Evolutionary conservation across 345 rosid species (phyloP).

Genomic region (Theobroma cacao): DNA sequence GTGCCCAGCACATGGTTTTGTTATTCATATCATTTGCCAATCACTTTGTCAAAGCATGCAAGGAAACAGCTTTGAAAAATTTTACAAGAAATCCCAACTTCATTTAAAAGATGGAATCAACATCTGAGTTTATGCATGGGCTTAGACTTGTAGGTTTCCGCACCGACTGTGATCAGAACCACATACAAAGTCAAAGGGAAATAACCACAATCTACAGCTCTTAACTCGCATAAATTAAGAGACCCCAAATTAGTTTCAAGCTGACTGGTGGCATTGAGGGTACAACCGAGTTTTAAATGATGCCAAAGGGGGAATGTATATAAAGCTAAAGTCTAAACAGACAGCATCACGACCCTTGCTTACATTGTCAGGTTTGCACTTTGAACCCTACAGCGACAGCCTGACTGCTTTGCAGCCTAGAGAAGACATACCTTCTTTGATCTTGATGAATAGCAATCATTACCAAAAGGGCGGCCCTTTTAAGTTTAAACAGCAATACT

Average conservation of each 20-base stretch:
- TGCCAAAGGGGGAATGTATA: neutral
- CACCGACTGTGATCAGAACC: neutral
- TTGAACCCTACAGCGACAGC: neutral
- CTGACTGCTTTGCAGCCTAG: neutral
- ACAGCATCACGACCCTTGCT: neutral
- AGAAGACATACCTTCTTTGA: neutral
- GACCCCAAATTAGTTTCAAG: neutral
- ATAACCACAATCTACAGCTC: neutral
- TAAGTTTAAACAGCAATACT: neutral
- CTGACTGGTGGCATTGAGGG: neutral
- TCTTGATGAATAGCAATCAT: too few species aligned
- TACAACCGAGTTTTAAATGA: constrained; percentile 1
- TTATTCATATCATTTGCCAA: neutral
- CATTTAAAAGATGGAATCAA: neutral
- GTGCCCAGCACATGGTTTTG: neutral
- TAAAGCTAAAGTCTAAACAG: neutral
- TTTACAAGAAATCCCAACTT: neutral
- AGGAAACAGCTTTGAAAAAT: neutral
- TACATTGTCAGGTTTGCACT: neutral
- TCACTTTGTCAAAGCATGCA: neutral
- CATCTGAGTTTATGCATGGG: neutral
- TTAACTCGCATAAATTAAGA: neutral
- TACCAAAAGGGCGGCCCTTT: neutral
- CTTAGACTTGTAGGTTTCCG: neutral
- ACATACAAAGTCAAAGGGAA: neutral